Conservation (phyloP, 2,329 filamentous ascomycete species). For the Penicillium sp. region DNA sequence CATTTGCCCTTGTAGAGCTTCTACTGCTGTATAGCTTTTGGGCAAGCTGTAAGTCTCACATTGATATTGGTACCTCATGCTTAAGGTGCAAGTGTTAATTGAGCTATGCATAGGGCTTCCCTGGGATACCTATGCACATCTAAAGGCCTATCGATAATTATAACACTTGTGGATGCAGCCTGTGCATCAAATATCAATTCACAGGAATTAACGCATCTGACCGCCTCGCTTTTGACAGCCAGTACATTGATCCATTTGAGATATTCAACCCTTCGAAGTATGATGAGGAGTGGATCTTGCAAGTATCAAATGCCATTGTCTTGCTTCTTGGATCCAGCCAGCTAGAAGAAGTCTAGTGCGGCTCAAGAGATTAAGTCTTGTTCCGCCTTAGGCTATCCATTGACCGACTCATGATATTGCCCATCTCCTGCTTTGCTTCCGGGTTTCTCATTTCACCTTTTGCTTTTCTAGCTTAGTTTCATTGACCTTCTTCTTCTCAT, state of each 20-base stretch:
- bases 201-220: not conserved
- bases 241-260: not conserved
- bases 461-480: not conserved
- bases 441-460: not conserved
- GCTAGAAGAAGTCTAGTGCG: not conserved
- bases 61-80: not conserved
- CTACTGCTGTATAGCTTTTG: not conserved
- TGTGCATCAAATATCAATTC: not conserved
- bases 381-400: not conserved
- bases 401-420: not conserved
- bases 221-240: not conserved
- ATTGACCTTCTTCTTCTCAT: not conserved
- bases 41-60: constrained; percentile 3
- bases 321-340: not conserved
- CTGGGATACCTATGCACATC: not conserved
- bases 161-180: not conserved
- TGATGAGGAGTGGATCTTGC: constrained; percentile 3
- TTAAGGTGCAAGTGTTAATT: not conserved
- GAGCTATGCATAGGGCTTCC: constrained; percentile 1
- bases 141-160: not conserved
- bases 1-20: not conserved
- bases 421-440: not conserved
- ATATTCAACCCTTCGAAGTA: not conserved
- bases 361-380: not conserved
- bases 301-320: not conserved